phyloP scores from a whole-genome alignment of 2,329 filamentous ascomycete genomes.

The Trichoderma sp. region DNA sequence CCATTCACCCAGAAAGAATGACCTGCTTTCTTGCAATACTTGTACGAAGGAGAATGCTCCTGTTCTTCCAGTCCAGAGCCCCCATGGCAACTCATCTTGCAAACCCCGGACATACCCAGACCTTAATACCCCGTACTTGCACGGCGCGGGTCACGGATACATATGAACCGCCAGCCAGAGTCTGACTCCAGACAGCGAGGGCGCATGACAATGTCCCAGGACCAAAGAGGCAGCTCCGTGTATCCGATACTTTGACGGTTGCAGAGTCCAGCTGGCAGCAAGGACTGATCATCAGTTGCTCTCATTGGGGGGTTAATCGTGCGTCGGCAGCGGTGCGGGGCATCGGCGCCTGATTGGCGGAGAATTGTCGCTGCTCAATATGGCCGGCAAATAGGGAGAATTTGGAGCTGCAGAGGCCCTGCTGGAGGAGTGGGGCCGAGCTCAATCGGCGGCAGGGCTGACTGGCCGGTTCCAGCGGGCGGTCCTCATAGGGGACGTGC shows the following conservation, averaged over 20 bases:
- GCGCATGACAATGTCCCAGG: neutral
- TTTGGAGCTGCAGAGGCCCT: conserved; percentile 21
- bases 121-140: no score
- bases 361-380: conserved; percentile 21
- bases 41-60: no score
- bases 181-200: no score
- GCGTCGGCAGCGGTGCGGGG: conserved; percentile 12
- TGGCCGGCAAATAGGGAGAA: conserved; percentile 28
- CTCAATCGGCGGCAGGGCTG: conserved; percentile 16
- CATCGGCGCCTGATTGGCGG: conserved; percentile 26
- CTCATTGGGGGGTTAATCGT: conserved; percentile 28
- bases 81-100: no score
- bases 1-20: no score
- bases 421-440: neutral
- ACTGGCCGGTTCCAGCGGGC: neutral
- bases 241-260: neutral
- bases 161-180: no score
- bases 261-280: neutral
- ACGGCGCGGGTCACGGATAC: no score
- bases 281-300: neutral
- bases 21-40: no score
- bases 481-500: no score
- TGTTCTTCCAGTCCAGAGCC: no score
- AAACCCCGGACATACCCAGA: no score
- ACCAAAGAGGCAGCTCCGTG: conserved; percentile 1